These are phyloP conservation scores for Perkinsus chesapeaki DNA, from an alignment of 169 alveolate genomes.

Conservation along the genomic window DNA sequence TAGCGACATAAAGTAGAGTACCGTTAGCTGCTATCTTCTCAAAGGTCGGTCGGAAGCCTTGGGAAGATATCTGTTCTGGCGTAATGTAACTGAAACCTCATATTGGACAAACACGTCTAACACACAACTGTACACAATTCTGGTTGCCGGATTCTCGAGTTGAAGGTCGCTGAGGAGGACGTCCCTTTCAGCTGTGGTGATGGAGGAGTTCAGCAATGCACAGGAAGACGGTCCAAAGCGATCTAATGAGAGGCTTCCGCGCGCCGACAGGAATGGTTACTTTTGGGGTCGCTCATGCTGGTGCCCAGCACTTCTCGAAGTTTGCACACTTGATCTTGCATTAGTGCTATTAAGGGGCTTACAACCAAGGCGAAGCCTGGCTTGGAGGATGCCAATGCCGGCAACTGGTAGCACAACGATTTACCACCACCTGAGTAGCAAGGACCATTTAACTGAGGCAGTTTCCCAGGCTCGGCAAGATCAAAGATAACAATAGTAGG, in stretches of 20 bases:
- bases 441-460: no score
- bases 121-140: background rate
- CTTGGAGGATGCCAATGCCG: conserved; percentile 52
- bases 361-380: conserved; percentile 68
- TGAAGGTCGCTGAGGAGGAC: background rate
- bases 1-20: conserved; percentile 77
- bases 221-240: background rate
- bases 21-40: conserved; percentile 49
- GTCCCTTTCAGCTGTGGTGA: background rate
- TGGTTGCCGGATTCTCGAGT: background rate
- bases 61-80: conserved; percentile 78
- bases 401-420: conserved; percentile 79
- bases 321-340: conserved; percentile 75
- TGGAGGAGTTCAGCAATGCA: background rate
- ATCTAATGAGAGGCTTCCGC: no score
- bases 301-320: conserved; percentile 9
- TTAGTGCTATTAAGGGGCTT: conserved; percentile 75
- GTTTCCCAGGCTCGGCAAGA: no score
- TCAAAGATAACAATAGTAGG: no score
- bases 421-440: conserved; percentile 86
- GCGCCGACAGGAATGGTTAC: no score
- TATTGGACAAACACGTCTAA: background rate
- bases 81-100: conserved; percentile 31
- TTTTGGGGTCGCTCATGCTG: background rate
- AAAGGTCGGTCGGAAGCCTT: conserved; percentile 48